These are phyloP conservation scores for Dryas octopetala DNA, from an alignment of 306 rosid genomes.

Conservation along the genomic window DNA sequence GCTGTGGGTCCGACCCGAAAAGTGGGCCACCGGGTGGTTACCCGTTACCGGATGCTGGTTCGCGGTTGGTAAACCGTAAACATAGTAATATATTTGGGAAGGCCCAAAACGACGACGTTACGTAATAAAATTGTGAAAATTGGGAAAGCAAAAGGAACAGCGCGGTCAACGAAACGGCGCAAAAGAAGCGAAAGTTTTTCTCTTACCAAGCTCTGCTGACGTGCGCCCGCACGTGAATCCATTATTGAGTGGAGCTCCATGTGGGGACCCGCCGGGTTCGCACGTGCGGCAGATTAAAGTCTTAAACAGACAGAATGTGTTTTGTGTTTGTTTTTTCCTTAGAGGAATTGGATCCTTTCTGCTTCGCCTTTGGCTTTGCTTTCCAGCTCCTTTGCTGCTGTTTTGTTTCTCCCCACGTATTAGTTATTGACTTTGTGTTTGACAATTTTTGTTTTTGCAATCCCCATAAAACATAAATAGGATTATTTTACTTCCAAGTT, in stretches of 20 bases:
- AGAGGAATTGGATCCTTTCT: neutral
- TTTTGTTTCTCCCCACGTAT: conserved; percentile 21
- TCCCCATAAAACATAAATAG: conserved; percentile 30
- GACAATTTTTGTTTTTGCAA: conserved; percentile 40
- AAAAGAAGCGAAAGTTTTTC: conserved; percentile 45
- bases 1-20: neutral
- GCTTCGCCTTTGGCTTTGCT: neutral
- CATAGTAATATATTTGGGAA: no score
- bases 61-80: no score
- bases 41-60: no score
- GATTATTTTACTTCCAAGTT: neutral
- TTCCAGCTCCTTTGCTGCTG: conserved; percentile 11
- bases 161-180: conserved; percentile 63
- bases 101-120: no score
- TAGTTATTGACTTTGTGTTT: conserved; percentile 43
- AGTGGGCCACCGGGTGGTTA: no score
- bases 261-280: conserved; percentile 44
- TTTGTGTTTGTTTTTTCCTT: neutral
- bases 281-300: conserved; percentile 52
- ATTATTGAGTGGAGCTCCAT: conserved; percentile 9
- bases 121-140: neutral
- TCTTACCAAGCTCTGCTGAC: conserved; percentile 29
- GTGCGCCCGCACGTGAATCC: conserved; percentile 72
- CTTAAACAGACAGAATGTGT: conserved; percentile 41
- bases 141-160: conserved; percentile 25